A percentile compares a stretch with the other conserved stretches of the same genome.
phyloP scores from a whole-genome alignment of 2,329 filamentous ascomycete species.

The Amauroascus verrucosus region DNA sequence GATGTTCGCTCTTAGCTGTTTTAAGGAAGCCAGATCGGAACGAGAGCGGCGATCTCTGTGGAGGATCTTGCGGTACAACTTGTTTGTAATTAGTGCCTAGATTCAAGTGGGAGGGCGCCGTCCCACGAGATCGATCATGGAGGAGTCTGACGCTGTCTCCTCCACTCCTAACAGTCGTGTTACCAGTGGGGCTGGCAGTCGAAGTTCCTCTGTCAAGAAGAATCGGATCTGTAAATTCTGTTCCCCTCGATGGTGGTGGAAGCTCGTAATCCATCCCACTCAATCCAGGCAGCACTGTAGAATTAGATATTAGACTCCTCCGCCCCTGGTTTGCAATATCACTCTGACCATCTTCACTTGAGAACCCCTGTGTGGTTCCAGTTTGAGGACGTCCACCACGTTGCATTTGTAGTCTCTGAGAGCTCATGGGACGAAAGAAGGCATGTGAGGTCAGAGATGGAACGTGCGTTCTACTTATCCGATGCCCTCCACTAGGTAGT shows the following conservation, averaged over 20 bases:
- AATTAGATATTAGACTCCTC: conserved; percentile 50
- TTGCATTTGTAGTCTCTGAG: conserved; percentile 85
- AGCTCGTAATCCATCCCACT: conserved; percentile 35
- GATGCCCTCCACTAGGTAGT: conserved; percentile 49
- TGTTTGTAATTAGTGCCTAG: conserved; percentile 51
- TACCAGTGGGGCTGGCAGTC: conserved; percentile 60
- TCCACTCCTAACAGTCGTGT: conserved; percentile 52
- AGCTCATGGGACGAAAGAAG: conserved; percentile 95
- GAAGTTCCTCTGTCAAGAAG: conserved; percentile 59
- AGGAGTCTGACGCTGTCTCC: conserved; percentile 72
- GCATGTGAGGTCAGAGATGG: conserved; percentile 79
- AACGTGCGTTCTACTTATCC: conserved; percentile 74
- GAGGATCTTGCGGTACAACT: conserved; percentile 45
- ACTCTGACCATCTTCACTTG: conserved; percentile 36
- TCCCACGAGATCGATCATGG: conserved; percentile 43
- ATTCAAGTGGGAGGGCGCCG: conserved; percentile 41
- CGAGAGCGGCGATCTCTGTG: conserved; percentile 62
- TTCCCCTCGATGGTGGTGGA: conserved; percentile 63
- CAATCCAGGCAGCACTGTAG: conserved; percentile 34
- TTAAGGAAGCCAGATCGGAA: conserved; percentile 64
- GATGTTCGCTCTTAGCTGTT: conserved; percentile 43
- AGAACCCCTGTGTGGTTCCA: conserved; percentile 24
- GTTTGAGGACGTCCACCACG: conserved; percentile 48
- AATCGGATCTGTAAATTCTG: conserved; percentile 67
- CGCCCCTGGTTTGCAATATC: conserved; percentile 43